A percentile compares a stretch with the other conserved stretches of the same genome.
Conservation (phyloP, 331 rosid genomes). For the Cydonia oblonga region DNA sequence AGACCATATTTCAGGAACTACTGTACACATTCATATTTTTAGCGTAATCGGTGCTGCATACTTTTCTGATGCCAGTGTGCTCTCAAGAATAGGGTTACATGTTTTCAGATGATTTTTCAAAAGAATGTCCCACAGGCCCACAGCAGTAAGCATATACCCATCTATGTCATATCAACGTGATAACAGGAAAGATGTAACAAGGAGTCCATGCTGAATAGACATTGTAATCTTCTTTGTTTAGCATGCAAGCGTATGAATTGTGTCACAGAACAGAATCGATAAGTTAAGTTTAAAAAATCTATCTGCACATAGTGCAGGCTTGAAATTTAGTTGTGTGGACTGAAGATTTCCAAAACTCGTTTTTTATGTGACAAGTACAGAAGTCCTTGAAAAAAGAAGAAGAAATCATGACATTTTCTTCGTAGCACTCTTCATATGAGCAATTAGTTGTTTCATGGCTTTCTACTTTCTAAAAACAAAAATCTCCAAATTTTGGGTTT, state of each 20-base stretch:
- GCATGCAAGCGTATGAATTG: not conserved
- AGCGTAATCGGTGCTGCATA: not conserved
- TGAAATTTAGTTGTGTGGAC: not conserved
- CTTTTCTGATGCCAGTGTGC: not conserved
- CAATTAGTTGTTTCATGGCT: not conserved
- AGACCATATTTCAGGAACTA: not conserved
- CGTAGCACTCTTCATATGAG: not conserved
- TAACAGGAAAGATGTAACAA: not conserved
- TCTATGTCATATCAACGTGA: not conserved
- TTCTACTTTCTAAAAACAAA: not conserved
- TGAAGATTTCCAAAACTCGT: not conserved
- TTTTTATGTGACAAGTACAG: not conserved
- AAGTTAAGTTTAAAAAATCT: not conserved
- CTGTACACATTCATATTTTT: not conserved
- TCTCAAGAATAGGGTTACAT: not conserved
- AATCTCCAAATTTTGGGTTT: not conserved
- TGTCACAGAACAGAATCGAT: not conserved
- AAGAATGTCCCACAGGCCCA: not conserved
- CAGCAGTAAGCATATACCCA: not conserved
- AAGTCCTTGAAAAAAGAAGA: no score
- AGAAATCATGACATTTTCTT: not conserved
- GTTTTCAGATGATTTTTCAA: not conserved
- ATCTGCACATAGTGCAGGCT: not conserved
- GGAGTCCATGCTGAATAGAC: not conserved
- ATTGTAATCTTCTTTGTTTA: not conserved